These are phyloP conservation scores for Pseudogymnoascus sp. DNA, from an alignment of 2,329 filamentous ascomycete genomes.

Conservation along the genomic window DNA sequence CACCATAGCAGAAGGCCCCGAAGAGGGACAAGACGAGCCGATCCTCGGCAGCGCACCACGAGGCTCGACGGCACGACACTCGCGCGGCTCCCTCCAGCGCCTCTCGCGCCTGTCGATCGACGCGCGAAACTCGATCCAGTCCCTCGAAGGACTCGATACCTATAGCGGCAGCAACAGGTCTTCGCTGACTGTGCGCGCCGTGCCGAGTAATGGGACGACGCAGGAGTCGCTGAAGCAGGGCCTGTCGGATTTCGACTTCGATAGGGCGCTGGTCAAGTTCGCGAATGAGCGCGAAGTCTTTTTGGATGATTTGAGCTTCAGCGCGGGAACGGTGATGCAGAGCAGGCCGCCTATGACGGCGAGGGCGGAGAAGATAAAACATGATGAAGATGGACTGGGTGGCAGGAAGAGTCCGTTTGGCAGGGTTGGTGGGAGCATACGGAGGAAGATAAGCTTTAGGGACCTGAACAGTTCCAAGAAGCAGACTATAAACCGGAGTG, in stretches of 20 bases:
- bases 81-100: conserved; percentile 51
- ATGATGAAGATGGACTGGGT: conserved; percentile 53
- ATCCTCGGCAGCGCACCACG: conserved; percentile 17
- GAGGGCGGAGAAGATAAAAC: conserved; percentile 72
- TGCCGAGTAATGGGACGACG: conserved; percentile 20
- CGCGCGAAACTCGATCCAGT: conserved; percentile 45
- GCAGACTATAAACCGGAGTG: conserved; percentile 68
- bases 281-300: conserved; percentile 92
- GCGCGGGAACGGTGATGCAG: conserved; percentile 66
- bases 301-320: conserved; percentile 83
- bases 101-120: conserved; percentile 48
- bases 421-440: conserved; percentile 70
- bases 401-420: conserved; percentile 38
- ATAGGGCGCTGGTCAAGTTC: conserved; percentile 87
- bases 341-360: conserved; percentile 65
- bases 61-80: conserved; percentile 42
- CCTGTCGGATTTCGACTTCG: conserved; percentile 76
- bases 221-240: conserved; percentile 15
- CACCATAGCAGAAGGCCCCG: conserved; percentile 53
- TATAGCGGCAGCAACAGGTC: conserved; percentile 55
- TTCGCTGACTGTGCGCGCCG: conserved; percentile 56
- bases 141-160: conserved; percentile 49
- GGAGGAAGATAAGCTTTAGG: conserved; percentile 83
- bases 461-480: conserved; percentile 95
- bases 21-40: conserved; percentile 28